These are phyloP conservation scores for Exophiala oligosperma DNA, from an alignment of 2,329 filamentous ascomycete genomes.

Conservation along the genomic window DNA sequence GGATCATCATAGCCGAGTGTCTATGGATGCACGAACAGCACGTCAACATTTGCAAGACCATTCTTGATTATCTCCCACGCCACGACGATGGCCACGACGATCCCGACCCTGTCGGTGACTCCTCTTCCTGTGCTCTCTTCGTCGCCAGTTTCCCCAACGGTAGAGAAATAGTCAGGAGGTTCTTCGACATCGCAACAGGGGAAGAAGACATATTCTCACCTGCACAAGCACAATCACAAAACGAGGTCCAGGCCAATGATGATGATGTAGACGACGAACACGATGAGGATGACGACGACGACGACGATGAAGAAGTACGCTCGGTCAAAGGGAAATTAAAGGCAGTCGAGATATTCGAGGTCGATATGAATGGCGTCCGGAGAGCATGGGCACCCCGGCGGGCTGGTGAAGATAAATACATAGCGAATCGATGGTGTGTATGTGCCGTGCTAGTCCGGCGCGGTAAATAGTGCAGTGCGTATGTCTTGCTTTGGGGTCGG, in stretches of 20 bases:
- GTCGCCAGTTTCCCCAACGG: conserved; percentile 63
- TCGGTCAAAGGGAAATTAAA: conserved; percentile 24
- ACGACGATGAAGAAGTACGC: conserved; percentile 17
- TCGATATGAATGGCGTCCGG: conserved; percentile 42
- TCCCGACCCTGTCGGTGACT: not conserved
- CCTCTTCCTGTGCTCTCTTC: conserved; percentile 44
- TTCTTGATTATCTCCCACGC: conserved; percentile 50
- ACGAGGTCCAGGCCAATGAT: conserved; percentile 30
- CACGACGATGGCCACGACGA: not conserved
- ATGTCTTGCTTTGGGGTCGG: not conserved
- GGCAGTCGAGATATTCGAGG: conserved; percentile 26
- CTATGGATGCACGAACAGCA: conserved; percentile 62
- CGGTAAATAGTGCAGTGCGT: not conserved
- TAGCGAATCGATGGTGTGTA: conserved; percentile 59
- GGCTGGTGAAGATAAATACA: conserved; percentile 45
- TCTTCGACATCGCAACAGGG: conserved; percentile 50
- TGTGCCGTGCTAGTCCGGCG: conserved; percentile 43
- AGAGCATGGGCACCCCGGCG: conserved; percentile 48
- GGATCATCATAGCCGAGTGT: conserved; percentile 62
- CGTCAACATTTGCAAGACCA: conserved; percentile 54
- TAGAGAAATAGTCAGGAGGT: conserved; percentile 53
- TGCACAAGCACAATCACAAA: not conserved
- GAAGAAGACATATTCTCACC: not conserved
- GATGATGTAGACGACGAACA: conserved; percentile 43
- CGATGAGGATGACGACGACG: conserved; percentile 40